Evolutionary conservation across 2,329 filamentous ascomycete genomes (phyloP).

Genomic region (Diplodia sapinea): DNA sequence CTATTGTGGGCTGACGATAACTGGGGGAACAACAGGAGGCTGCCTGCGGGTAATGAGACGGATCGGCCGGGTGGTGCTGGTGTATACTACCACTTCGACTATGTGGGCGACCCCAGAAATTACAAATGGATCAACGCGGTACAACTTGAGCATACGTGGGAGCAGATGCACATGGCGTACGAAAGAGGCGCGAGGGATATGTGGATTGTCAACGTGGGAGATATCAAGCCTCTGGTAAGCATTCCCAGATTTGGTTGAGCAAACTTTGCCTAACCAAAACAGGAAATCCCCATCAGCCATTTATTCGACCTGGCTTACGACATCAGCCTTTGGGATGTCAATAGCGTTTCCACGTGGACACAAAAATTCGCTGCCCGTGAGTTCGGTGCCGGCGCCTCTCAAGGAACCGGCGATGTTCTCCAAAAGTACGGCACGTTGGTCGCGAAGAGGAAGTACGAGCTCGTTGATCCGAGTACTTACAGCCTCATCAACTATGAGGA

Average conservation of each 20-base stretch:
- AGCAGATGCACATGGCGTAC: constrained; percentile 69
- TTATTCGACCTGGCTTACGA: constrained; percentile 73
- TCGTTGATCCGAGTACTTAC: constrained; percentile 64
- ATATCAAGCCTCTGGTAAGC: constrained; percentile 64
- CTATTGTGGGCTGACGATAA: constrained; percentile 74
- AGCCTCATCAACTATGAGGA: constrained; percentile 69
- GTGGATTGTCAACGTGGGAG: constrained; percentile 72
- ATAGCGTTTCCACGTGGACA: constrained; percentile 63
- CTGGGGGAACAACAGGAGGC: constrained; percentile 67
- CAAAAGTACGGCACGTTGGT: constrained; percentile 64
- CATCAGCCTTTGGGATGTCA: constrained; percentile 61
- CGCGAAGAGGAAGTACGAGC: constrained; percentile 66
- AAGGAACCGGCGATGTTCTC: constrained; percentile 59
- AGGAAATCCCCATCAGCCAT: constrained; percentile 69
- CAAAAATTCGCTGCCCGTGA: constrained; percentile 63
- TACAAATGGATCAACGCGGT: constrained; percentile 69
- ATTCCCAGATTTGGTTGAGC: constrained; percentile 1
- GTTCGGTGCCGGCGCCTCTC: constrained; percentile 58
- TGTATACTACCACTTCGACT: constrained; percentile 70
- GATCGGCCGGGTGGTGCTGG: constrained; percentile 66
- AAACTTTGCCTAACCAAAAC: constrained; percentile 18
- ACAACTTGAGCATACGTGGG: constrained; percentile 68
- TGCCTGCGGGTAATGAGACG: constrained; percentile 66
- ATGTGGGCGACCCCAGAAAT: constrained; percentile 65
- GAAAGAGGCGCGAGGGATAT: constrained; percentile 64